Evolutionary conservation across 2,329 filamentous ascomycete species (phyloP).

Genomic region (Pseudocercospora crystallina): DNA sequence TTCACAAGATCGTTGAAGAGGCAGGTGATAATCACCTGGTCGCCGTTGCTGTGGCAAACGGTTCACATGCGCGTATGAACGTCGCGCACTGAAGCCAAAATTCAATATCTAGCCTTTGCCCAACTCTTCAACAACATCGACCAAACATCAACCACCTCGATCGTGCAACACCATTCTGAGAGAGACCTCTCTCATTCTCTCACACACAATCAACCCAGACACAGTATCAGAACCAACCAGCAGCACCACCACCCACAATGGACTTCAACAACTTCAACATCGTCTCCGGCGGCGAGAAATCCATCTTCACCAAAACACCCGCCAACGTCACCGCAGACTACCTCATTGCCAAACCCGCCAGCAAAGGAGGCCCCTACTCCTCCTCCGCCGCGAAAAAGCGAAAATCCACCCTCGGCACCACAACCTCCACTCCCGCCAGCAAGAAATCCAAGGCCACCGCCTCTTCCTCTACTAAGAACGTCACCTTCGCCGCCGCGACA

Average conservation of each 20-base stretch:
- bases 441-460: conserved; percentile 6
- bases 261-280: conserved; percentile 13
- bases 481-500: neutral
- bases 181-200: too few species aligned
- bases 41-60: too few species aligned
- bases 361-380: neutral
- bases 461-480: neutral
- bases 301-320: conserved; percentile 21
- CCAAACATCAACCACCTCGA: too few species aligned
- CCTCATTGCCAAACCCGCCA: conserved; percentile 4
- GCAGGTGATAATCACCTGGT: too few species aligned
- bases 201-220: too few species aligned
- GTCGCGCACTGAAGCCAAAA: too few species aligned
- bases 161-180: too few species aligned
- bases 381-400: conserved; percentile 12
- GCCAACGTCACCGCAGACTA: conserved; percentile 21
- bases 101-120: too few species aligned
- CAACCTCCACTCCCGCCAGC: conserved; percentile 1
- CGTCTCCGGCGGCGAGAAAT: conserved; percentile 14
- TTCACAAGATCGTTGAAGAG: too few species aligned
- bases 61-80: too few species aligned
- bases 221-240: too few species aligned
- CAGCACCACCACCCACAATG: neutral
- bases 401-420: conserved; percentile 5
- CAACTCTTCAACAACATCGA: too few species aligned